These are phyloP conservation scores for Eucalyptus regnans DNA, from an alignment of 345 rosid genomes.

Conservation along the genomic window DNA sequence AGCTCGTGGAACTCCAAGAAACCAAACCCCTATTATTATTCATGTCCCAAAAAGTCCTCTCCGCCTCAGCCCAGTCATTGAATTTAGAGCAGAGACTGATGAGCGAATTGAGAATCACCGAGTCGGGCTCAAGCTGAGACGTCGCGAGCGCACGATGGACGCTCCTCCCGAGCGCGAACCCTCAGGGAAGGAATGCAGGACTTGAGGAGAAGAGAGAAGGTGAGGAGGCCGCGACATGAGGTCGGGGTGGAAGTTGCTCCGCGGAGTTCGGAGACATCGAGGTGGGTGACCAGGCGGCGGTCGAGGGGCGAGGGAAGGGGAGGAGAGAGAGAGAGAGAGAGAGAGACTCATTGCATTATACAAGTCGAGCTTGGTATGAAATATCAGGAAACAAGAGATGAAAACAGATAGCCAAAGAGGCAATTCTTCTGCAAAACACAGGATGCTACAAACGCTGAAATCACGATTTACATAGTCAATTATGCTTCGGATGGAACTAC, in stretches of 20 bases:
- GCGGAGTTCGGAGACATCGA: not conserved
- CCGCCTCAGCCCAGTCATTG: not conserved
- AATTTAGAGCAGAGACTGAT: not conserved
- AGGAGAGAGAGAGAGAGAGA: not conserved
- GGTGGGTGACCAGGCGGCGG: not conserved
- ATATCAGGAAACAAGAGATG: not conserved
- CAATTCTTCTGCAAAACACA: not conserved
- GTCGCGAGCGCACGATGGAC: not conserved
- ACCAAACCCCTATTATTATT: conserved; percentile 2
- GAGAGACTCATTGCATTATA: not conserved
- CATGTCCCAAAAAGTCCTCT: not conserved
- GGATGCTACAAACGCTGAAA: not conserved
- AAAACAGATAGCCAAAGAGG: not conserved
- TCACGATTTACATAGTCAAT: not conserved
- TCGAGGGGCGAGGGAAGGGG: not conserved
- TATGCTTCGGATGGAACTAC: not conserved
- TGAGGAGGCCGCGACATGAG: not conserved
- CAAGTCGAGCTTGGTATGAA: not conserved
- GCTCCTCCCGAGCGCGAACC: not conserved
- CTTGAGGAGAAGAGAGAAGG: not conserved
- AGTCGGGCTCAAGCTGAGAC: not conserved
- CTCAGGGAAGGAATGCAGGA: not conserved
- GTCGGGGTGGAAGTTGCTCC: not conserved
- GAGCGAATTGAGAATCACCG: not conserved
- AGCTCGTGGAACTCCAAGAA: conserved; percentile 67